Percentiles rank a stretch among this genome's conserved stretches.
Evolutionary conservation across 148 eudicot genomes (phyloP).

Genomic region (Heliosperma pusillum): DNA sequence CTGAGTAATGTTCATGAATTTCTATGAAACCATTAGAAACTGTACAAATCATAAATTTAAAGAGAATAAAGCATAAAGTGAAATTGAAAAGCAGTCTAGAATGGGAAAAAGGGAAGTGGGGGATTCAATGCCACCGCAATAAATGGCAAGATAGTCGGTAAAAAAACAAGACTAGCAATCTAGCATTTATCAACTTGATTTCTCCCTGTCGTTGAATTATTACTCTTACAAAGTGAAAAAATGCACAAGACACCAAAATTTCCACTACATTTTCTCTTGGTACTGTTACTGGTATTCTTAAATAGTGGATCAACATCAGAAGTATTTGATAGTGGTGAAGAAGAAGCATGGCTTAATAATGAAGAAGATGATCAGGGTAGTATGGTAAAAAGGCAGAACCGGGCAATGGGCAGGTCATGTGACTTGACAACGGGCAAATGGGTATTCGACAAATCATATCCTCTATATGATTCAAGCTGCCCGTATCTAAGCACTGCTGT

Average conservation of each 20-base stretch:
- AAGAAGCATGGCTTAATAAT: constrained; percentile 43
- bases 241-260: constrained; percentile 1
- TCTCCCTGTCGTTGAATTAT: too few relatives aligned
- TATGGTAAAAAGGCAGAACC: constrained; percentile 35
- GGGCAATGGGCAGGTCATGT: constrained; percentile 33
- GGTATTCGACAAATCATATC: constrained; percentile 74
- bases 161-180: neutral
- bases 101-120: too few relatives aligned
- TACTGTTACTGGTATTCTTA: neutral
- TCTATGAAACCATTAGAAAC: too few relatives aligned
- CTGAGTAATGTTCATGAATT: too few relatives aligned
- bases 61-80: too few relatives aligned
- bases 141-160: neutral
- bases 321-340: neutral
- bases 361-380: constrained; percentile 36
- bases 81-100: too few relatives aligned
- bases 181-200: too few relatives aligned
- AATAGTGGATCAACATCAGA: constrained; percentile 20
- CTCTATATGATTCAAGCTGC: constrained; percentile 68
- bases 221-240: neutral
- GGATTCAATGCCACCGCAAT: neutral
- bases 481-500: constrained; percentile 69
- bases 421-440: constrained; percentile 65
- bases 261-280: neutral
- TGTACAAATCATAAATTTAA: too few relatives aligned